Evolutionary conservation across 352 stramenopile genomes (phyloP).

Genomic region (Pythium apleroticum): DNA sequence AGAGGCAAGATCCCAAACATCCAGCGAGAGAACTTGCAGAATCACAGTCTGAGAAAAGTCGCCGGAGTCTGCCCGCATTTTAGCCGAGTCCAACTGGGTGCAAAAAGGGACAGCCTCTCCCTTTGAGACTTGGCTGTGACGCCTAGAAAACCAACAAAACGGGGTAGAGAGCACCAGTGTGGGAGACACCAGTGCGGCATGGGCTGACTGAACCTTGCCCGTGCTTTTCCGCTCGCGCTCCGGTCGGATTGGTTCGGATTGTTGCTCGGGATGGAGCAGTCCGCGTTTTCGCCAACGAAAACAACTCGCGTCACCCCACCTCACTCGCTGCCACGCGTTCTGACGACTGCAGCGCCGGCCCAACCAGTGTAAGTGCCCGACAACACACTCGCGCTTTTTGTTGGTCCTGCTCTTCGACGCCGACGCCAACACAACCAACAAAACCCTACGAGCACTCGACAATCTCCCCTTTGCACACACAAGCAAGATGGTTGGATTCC

Average conservation of each 20-base stretch:
- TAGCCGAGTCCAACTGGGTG: conserved; percentile 4
- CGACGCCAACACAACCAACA: conserved; percentile 2
- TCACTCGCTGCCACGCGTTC: conserved; percentile 6
- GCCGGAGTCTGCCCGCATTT: conserved; percentile 4
- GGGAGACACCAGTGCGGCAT: conserved; percentile 1
- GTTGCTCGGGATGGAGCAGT: conserved; percentile 5
- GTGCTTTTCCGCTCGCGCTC: conserved; percentile 10
- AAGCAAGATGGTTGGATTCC: conserved; percentile 67
- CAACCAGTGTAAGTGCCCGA: background rate
- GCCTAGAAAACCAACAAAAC: conserved; percentile 6
- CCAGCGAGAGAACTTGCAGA: background rate
- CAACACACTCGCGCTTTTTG: conserved; percentile 3
- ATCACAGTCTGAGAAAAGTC: conserved; percentile 6
- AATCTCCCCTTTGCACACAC: conserved; percentile 22
- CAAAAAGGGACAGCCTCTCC: conserved; percentile 5
- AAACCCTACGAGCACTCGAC: conserved; percentile 11
- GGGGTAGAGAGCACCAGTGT: conserved; percentile 10
- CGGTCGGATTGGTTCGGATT: background rate
- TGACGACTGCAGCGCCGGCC: background rate
- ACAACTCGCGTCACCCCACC: conserved; percentile 3
- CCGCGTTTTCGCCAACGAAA: conserved; percentile 3
- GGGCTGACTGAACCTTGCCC: conserved; percentile 17
- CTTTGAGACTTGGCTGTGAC: background rate
- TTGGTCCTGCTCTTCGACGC: background rate
- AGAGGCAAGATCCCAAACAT: conserved; percentile 5